These are phyloP conservation scores for Styphnolobium japonicum DNA, from an alignment of 306 rosid genomes.

Conservation along the genomic window DNA sequence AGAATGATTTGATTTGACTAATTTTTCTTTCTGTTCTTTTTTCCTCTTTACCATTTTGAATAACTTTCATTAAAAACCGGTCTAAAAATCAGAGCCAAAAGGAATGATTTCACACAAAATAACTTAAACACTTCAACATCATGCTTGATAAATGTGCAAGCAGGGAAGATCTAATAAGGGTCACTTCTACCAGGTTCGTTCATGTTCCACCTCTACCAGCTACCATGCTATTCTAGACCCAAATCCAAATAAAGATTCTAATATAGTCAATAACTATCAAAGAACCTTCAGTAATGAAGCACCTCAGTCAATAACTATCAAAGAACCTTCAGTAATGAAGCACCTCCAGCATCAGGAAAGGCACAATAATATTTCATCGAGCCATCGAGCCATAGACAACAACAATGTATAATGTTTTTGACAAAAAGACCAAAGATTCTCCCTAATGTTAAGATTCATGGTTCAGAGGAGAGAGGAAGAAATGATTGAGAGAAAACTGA, in stretches of 20 bases:
- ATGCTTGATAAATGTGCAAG: not conserved
- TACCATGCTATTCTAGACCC: not conserved
- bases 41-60: not conserved
- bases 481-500: no score
- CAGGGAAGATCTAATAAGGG: not conserved
- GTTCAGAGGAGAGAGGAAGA: no score
- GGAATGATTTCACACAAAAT: not conserved
- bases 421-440: not conserved
- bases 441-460: no score
- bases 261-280: not conserved
- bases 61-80: not conserved
- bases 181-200: not conserved
- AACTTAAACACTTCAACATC: not conserved
- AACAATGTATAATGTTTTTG: not conserved
- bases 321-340: not conserved
- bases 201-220: not conserved
- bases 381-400: not conserved
- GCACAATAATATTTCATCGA: not conserved
- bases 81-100: not conserved
- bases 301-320: not conserved
- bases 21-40: not conserved
- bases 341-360: not conserved
- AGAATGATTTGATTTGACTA: not conserved
- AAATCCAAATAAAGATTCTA: not conserved
- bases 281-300: not conserved